These are phyloP conservation scores for Pyrenophora graminea DNA, from an alignment of 2,329 filamentous ascomycete species.

Conservation along the genomic window DNA sequence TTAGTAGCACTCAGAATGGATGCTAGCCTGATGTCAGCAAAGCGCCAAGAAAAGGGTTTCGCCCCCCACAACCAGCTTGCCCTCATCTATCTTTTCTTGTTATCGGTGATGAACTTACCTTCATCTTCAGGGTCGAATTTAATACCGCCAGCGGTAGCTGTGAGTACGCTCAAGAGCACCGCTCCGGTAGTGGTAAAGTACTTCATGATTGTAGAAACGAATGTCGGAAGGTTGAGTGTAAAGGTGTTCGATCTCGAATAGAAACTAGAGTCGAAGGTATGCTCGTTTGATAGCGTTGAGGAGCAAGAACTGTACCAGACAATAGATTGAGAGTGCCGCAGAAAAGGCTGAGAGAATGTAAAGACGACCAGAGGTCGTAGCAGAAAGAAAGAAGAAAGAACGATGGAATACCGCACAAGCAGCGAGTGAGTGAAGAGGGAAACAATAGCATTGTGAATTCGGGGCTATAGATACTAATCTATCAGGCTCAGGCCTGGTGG, in stretches of 20 bases:
- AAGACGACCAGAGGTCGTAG: constrained; percentile 7
- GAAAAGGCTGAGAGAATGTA: constrained; percentile 10
- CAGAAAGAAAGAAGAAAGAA: constrained; percentile 19
- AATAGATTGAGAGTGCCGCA: too few relatives aligned
- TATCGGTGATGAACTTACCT: background rate
- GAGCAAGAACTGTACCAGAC: too few relatives aligned
- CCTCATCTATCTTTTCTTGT: background rate
- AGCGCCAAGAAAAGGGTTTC: too few relatives aligned
- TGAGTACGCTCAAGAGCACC: constrained; percentile 41
- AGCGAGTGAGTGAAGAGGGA: constrained; percentile 26
- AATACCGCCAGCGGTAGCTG: constrained; percentile 33
- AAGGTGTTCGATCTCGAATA: too few relatives aligned
- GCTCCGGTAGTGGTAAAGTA: constrained; percentile 39
- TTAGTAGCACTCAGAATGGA: constrained; percentile 36
- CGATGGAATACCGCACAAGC: constrained; percentile 24
- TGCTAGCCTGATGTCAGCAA: constrained; percentile 6
- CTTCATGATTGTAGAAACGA: constrained; percentile 35
- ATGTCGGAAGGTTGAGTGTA: constrained; percentile 7
- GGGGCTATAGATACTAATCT: constrained; percentile 10
- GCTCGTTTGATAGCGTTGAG: too few relatives aligned
- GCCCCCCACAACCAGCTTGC: too few relatives aligned
- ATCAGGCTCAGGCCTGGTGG: constrained; percentile 7
- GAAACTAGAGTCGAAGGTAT: too few relatives aligned
- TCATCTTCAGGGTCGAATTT: constrained; percentile 42
- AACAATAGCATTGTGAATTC: constrained; percentile 22